A percentile compares a stretch with the other conserved stretches of the same genome.
phyloP scores from a whole-genome alignment of 164 flowering plant species.

The Kingdonia uniflora region DNA sequence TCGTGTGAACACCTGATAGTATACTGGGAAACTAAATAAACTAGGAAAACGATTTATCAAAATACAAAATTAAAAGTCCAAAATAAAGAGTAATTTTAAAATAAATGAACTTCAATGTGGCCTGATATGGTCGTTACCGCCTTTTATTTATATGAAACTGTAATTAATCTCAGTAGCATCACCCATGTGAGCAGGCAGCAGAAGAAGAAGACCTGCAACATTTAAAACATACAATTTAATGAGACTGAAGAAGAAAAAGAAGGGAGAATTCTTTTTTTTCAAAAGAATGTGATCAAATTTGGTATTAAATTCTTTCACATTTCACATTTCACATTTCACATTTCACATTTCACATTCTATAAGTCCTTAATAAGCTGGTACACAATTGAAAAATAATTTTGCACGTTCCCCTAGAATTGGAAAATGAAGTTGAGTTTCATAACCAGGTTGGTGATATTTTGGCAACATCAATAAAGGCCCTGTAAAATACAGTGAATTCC shows the following conservation, averaged over 20 bases:
- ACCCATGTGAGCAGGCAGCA: slow-evolving; percentile 1
- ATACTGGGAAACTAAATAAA: too few species aligned
- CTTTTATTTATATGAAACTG: neutral
- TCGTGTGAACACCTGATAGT: too few species aligned
- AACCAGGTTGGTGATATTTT: too few species aligned
- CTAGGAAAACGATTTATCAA: too few species aligned
- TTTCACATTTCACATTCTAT: neutral
- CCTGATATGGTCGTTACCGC: too few species aligned
- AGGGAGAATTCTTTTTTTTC: neutral
- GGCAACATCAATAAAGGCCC: too few species aligned
- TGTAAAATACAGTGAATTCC: too few species aligned
- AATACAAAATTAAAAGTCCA: too few species aligned
- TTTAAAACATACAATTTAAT: slow-evolving; percentile 2
- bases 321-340: neutral
- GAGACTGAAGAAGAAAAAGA: neutral
- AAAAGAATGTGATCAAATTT: slow-evolving; percentile 11
- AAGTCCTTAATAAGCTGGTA: slow-evolving; percentile 13
- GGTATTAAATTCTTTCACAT: slow-evolving; percentile 10
- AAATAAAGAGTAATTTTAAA: too few species aligned
- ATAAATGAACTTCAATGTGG: too few species aligned
- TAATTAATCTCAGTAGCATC: neutral
- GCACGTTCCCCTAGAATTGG: neutral
- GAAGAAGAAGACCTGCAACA: neutral
- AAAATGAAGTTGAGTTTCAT: neutral
- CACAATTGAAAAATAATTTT: neutral